phyloP scores from a whole-genome alignment of 116 monocot genomes.

The Posidonia oceanica region DNA sequence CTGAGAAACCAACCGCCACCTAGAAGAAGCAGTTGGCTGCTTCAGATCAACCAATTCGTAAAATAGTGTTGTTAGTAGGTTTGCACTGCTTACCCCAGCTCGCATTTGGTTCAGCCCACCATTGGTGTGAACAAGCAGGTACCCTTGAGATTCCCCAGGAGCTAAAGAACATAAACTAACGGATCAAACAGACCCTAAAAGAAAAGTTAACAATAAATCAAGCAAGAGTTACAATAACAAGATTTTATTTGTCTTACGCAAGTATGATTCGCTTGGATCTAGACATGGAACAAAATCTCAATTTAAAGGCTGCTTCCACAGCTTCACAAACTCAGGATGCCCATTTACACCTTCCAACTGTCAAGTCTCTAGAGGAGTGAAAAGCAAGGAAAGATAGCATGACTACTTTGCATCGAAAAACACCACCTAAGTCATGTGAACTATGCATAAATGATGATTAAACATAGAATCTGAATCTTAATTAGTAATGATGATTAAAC shows the following conservation, averaged over 20 bases:
- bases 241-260: conserved; percentile 17
- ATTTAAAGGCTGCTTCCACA: conserved; percentile 58
- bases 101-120: conserved; percentile 98
- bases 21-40: no score
- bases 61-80: not conserved
- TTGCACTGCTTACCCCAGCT: conserved; percentile 47
- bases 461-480: no score
- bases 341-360: conserved; percentile 36
- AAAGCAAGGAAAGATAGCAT: conserved; percentile 37
- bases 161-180: conserved; percentile 23
- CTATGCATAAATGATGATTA: no score
- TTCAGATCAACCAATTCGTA: no score
- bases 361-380: conserved; percentile 44
- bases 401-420: conserved; percentile 12
- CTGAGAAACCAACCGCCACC: no score
- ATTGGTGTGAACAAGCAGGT: conserved; percentile 79
- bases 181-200: not conserved
- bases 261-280: conserved; percentile 28
- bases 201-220: not conserved
- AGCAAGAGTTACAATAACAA: not conserved
- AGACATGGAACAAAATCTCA: conserved; percentile 51
- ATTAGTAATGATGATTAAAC: no score
- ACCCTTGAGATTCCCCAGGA: conserved; percentile 57
- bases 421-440: not conserved
- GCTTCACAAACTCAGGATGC: conserved; percentile 29